phyloP scores from a whole-genome alignment of 768 basidiomycete genomes.

The Leucosporidium creatinivorum region DNA sequence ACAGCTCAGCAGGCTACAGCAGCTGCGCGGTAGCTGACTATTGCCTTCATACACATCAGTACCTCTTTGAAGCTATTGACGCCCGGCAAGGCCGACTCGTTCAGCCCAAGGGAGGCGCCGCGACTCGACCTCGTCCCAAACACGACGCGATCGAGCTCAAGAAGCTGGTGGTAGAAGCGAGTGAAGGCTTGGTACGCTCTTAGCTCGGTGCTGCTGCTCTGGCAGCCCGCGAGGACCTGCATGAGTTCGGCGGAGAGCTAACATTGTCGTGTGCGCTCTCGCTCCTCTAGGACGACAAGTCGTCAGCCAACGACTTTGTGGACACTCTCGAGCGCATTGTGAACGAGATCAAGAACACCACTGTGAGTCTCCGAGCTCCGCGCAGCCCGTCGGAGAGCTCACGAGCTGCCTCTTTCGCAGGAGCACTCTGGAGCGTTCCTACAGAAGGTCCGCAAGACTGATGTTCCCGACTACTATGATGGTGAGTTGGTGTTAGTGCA shows the following conservation, averaged over 20 bases:
- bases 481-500: slow-evolving; percentile 48
- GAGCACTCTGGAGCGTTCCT: slow-evolving; percentile 89
- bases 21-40: background rate
- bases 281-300: slow-evolving; percentile 43
- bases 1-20: background rate
- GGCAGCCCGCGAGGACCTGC: background rate
- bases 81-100: slow-evolving; percentile 12
- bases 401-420: slow-evolving; percentile 45
- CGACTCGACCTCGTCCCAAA: background rate
- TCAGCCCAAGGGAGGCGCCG: background rate
- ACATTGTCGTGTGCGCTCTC: background rate
- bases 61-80: slow-evolving; percentile 33
- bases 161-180: slow-evolving; percentile 24
- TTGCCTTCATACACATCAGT: background rate
- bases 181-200: slow-evolving; percentile 26
- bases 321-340: slow-evolving; percentile 86
- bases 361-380: slow-evolving; percentile 57
- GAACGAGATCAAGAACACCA: slow-evolving; percentile 62
- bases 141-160: slow-evolving; percentile 24
- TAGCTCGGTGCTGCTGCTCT: background rate
- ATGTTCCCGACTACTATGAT: slow-evolving; percentile 89
- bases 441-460: slow-evolving; percentile 80
- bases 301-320: slow-evolving; percentile 80
- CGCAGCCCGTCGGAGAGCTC: slow-evolving; percentile 22
- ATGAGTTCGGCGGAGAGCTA: background rate